These are phyloP conservation scores for Vitis hybrid DNA, from an alignment of 177 flowering plant genomes.

Conservation along the genomic window DNA sequence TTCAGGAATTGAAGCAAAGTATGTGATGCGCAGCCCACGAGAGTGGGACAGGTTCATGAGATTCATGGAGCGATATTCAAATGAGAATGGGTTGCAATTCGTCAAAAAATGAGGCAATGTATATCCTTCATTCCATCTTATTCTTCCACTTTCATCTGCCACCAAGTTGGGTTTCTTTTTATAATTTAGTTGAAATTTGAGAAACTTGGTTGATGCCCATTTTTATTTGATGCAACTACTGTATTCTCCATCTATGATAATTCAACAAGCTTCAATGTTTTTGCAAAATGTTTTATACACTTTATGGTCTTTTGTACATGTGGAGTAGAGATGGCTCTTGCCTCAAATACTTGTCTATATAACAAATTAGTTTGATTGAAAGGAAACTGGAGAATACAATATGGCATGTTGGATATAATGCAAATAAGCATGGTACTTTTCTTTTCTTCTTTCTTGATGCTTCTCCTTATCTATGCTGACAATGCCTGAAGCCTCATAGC, in stretches of 20 bases:
- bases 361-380: background rate
- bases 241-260: background rate
- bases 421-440: no score
- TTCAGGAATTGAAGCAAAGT: slow-evolving; percentile 82
- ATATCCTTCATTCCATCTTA: slow-evolving; percentile 15
- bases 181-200: slow-evolving; percentile 16
- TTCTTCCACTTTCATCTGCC: slow-evolving; percentile 8
- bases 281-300: background rate
- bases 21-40: slow-evolving; percentile 73
- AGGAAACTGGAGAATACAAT: background rate
- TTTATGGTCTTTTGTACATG: background rate
- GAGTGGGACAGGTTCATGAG: slow-evolving; percentile 99
- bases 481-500: background rate
- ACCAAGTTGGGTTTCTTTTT: slow-evolving; percentile 13
- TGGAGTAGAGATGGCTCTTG: background rate
- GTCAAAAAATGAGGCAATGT: slow-evolving; percentile 69
- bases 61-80: slow-evolving; percentile 95
- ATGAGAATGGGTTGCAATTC: slow-evolving; percentile 84
- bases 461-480: background rate
- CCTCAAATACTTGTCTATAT: background rate
- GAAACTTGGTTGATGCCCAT: slow-evolving; percentile 15
- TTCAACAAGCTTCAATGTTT: slow-evolving; percentile 4
- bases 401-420: background rate
- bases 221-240: slow-evolving; percentile 14
- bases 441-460: background rate